Conservation (phyloP, 306 rosid genomes). For the Pterocarpus macrocarpus region DNA sequence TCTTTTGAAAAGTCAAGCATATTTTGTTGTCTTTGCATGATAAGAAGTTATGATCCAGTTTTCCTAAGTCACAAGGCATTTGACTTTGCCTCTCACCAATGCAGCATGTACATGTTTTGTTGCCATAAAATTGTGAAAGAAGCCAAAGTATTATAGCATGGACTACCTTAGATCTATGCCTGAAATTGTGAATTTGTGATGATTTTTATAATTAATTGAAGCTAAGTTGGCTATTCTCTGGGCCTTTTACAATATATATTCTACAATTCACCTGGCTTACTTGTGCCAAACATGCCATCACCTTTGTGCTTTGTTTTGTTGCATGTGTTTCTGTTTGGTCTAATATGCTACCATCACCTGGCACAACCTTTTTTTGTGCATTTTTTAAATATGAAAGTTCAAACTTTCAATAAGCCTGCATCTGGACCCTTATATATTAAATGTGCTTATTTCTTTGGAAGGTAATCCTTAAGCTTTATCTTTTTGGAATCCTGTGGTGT, state of each 20-base stretch:
- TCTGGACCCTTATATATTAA: slow-evolving; percentile 22
- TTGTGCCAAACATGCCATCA: slow-evolving; percentile 28
- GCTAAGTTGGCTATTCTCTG: background rate
- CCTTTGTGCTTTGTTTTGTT: background rate
- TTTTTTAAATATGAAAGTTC: slow-evolving; percentile 31
- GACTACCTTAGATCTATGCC: background rate
- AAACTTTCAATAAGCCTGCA: slow-evolving; percentile 22
- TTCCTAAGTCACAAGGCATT: slow-evolving; percentile 12
- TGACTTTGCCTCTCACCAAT: slow-evolving; percentile 16
- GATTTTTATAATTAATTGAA: background rate
- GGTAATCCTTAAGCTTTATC: too few relatives aligned
- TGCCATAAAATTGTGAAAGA: slow-evolving; percentile 31
- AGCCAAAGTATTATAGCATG: background rate
- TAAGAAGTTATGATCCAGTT: slow-evolving; percentile 21
- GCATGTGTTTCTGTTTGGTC: slow-evolving; percentile 30
- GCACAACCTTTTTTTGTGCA: background rate
- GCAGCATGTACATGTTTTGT: background rate
- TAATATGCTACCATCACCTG: slow-evolving; percentile 29
- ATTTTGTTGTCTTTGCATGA: slow-evolving; percentile 20
- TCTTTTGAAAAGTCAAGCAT: slow-evolving; percentile 22
- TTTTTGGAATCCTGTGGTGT: too few relatives aligned
- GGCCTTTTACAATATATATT: background rate
- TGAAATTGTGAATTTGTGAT: slow-evolving; percentile 18
- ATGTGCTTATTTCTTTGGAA: too few relatives aligned
- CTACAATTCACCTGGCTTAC: slow-evolving; percentile 1